phyloP scores from a whole-genome alignment of 2,329 filamentous ascomycete genomes.

The Colletotrichum echinochloae region DNA sequence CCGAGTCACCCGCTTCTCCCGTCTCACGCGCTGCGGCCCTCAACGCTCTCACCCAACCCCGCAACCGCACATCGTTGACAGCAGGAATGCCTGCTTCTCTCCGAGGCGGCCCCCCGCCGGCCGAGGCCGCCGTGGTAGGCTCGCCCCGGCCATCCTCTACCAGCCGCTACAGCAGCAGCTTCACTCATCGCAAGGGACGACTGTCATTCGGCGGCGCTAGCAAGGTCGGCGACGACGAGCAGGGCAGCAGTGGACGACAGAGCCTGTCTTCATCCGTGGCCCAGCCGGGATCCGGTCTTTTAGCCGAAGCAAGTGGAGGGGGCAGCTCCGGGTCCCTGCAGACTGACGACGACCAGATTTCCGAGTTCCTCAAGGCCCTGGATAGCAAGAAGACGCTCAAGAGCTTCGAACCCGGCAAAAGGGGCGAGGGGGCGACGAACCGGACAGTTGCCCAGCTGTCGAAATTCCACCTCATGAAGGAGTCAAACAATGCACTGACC shows the following conservation, averaged over 20 bases:
- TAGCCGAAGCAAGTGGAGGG: slow-evolving; percentile 77
- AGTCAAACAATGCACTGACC: slow-evolving; percentile 88
- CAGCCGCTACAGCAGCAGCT: slow-evolving; percentile 94
- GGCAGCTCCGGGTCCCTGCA: slow-evolving; percentile 75
- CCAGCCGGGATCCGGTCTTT: slow-evolving; percentile 82
- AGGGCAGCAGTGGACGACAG: slow-evolving; percentile 83
- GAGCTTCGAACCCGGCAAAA: slow-evolving; percentile 78
- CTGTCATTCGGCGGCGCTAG: slow-evolving; percentile 81
- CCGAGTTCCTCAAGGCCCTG: slow-evolving; percentile 89
- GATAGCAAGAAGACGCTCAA: slow-evolving; percentile 89
- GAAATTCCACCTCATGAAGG: slow-evolving; percentile 89
- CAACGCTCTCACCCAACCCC: slow-evolving; percentile 66
- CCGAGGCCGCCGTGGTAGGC: slow-evolving; percentile 75
- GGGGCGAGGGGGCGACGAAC: slow-evolving; percentile 77
- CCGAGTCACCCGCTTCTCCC: slow-evolving; percentile 67
- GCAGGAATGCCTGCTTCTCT: slow-evolving; percentile 81
- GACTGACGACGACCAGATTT: slow-evolving; percentile 91
- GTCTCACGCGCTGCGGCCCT: slow-evolving; percentile 61
- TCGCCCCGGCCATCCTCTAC: slow-evolving; percentile 84
- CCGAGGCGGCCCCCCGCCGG: slow-evolving; percentile 71
- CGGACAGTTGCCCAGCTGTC: slow-evolving; percentile 83
- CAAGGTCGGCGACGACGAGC: slow-evolving; percentile 76
- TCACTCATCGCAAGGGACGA: slow-evolving; percentile 84
- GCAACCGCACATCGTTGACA: slow-evolving; percentile 79
- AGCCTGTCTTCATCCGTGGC: slow-evolving; percentile 77